Percentiles rank a stretch among this genome's conserved stretches.
Evolutionary conservation across 2,329 filamentous ascomycete species (phyloP).

Genomic region (Fusarium sp.): DNA sequence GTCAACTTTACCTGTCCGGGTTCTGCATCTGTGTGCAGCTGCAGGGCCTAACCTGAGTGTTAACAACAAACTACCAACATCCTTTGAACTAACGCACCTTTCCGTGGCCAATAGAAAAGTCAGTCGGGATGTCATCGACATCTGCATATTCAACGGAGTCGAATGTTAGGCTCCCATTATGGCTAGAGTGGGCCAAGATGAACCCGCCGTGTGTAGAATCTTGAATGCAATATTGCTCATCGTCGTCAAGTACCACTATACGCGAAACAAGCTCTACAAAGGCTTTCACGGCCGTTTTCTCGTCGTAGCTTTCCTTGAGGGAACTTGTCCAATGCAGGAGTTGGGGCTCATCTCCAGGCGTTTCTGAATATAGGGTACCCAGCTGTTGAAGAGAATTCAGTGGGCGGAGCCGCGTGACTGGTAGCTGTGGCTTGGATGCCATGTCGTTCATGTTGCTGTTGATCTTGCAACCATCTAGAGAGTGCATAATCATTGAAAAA

Average conservation of each 20-base stretch:
- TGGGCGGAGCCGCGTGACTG: conserved; percentile 29
- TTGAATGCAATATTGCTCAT: conserved; percentile 9
- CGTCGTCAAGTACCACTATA: background rate
- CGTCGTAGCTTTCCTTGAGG: background rate
- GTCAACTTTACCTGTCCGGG: background rate
- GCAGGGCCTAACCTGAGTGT: background rate
- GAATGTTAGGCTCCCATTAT: background rate
- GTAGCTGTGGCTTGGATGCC: background rate
- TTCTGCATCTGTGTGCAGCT: background rate
- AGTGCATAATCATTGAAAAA: background rate
- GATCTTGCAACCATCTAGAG: background rate
- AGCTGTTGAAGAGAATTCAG: conserved; percentile 1
- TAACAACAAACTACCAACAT: background rate
- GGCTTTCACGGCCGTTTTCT: background rate
- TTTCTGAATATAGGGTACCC: background rate
- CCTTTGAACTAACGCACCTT: background rate
- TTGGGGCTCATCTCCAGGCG: background rate
- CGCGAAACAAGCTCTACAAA: conserved; percentile 14
- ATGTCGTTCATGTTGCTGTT: conserved; percentile 10
- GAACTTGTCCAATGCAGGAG: conserved; percentile 7
- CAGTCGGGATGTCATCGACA: background rate
- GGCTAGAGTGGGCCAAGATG: background rate
- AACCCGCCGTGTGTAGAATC: background rate
- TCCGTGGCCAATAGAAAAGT: conserved; percentile 20
- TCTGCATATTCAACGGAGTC: background rate